A percentile compares a stretch with the other conserved stretches of the same genome.
phyloP scores from a whole-genome alignment of 805 yeast genomes.

The Lachancea waltii region DNA sequence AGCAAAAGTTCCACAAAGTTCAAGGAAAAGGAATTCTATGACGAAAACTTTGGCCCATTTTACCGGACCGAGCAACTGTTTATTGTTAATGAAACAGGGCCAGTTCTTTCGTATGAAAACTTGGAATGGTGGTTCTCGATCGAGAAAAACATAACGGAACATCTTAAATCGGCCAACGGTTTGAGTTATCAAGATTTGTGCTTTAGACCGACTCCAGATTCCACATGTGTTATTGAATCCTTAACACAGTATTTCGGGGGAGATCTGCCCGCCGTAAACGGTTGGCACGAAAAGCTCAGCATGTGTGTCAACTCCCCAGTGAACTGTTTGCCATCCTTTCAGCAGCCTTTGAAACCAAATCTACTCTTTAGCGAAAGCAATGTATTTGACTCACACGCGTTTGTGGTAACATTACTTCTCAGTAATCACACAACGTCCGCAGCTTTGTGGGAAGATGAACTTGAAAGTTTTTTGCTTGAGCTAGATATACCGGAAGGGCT shows the following conservation, averaged over 20 bases:
- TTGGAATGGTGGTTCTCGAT: conserved; percentile 86
- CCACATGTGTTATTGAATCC: conserved; percentile 75
- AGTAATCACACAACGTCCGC: conserved; percentile 46
- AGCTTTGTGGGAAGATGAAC: conserved; percentile 59
- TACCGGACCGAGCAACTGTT: conserved; percentile 83
- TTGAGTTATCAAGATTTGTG: conserved; percentile 59
- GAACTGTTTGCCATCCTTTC: conserved; percentile 81
- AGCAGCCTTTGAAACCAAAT: conserved; percentile 76
- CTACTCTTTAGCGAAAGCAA: conserved; percentile 60
- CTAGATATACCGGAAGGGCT: conserved; percentile 55
- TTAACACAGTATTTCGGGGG: conserved; percentile 84
- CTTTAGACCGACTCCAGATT: conserved; percentile 72
- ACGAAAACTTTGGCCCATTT: conserved; percentile 83
- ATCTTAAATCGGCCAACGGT: conserved; percentile 28
- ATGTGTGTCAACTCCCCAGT: conserved; percentile 78
- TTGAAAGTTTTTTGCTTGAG: conserved; percentile 48
- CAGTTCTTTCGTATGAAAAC: conserved; percentile 62
- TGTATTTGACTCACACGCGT: conserved; percentile 58
- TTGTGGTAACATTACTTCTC: conserved; percentile 67
- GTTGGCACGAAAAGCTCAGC: conserved; percentile 51
- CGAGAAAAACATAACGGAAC: conserved; percentile 47
- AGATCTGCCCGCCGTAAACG: conserved; percentile 37
- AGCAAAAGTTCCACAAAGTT: conserved; percentile 67
- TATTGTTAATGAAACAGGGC: conserved; percentile 60
- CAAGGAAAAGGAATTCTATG: conserved; percentile 61